These are phyloP conservation scores for Lithohypha guttulata DNA, from an alignment of 2,329 filamentous ascomycete species.

Conservation along the genomic window DNA sequence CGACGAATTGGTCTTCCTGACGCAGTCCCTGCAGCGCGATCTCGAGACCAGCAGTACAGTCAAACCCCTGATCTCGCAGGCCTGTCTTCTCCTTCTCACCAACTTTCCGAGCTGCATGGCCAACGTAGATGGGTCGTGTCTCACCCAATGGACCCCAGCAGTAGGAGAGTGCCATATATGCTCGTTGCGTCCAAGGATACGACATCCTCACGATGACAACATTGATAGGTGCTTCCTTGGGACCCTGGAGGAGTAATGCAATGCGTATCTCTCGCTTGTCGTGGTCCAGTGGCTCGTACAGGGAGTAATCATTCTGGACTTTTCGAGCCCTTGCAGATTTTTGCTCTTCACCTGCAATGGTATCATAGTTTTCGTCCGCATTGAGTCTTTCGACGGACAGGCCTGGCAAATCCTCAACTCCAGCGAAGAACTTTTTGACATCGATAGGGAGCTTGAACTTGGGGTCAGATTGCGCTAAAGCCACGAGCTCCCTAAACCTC, in stretches of 20 bases:
- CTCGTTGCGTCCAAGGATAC: neutral
- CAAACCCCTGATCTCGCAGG: neutral
- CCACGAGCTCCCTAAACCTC: neutral
- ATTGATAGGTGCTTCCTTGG: neutral
- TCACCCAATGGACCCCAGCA: neutral
- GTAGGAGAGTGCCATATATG: neutral
- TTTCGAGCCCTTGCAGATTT: neutral
- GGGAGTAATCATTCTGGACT: constrained; percentile 1
- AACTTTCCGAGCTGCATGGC: neutral
- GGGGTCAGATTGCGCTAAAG: neutral
- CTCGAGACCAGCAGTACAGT: neutral
- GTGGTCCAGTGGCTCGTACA: neutral
- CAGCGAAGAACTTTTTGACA: neutral
- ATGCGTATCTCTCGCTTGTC: neutral
- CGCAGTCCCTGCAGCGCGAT: neutral
- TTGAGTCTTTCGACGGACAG: neutral
- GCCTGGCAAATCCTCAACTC: neutral
- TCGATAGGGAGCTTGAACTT: neutral
- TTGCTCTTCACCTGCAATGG: neutral
- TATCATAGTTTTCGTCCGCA: neutral
- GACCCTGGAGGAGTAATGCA: neutral
- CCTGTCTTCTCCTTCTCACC: neutral
- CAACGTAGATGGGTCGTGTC: neutral
- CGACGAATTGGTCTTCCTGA: neutral
- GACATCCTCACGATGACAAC: neutral